A percentile compares a stretch with the other conserved stretches of the same genome.
These are phyloP conservation scores for Bathelium albidoporum DNA, from an alignment of 495 filamentous ascomycete species.

Conservation along the genomic window DNA sequence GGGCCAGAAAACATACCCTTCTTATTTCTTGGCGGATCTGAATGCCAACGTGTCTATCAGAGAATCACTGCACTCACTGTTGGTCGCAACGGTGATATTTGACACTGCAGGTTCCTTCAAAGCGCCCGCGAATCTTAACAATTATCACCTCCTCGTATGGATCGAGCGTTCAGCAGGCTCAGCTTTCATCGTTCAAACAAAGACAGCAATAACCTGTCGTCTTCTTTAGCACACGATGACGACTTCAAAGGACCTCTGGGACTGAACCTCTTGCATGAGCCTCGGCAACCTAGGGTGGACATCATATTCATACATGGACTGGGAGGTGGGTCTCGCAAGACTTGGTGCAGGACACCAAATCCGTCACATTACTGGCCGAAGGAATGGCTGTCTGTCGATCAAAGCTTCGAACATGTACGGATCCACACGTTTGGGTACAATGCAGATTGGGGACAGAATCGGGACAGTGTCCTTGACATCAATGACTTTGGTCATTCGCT, in stretches of 20 bases:
- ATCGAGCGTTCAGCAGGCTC: neutral
- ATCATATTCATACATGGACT: constrained; percentile 16
- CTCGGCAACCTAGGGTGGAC: neutral
- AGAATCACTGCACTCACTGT: no score
- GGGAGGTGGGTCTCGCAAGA: constrained; percentile 14
- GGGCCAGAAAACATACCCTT: neutral
- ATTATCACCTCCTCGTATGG: neutral
- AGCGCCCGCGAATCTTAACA: neutral
- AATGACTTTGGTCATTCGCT: constrained; percentile 11
- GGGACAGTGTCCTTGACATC: constrained; percentile 10
- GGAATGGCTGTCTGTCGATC: constrained; percentile 32
- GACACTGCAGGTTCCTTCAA: neutral
- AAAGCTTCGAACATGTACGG: constrained; percentile 25
- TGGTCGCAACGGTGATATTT: neutral
- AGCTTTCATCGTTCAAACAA: neutral
- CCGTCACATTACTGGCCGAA: constrained; percentile 28
- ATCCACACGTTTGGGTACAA: constrained; percentile 35
- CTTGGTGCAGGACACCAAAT: constrained; percentile 8
- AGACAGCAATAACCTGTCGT: neutral
- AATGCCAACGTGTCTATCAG: neutral
- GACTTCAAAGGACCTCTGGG: constrained; percentile 4
- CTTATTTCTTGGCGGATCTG: neutral
- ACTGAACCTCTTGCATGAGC: neutral
- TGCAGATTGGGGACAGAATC: constrained; percentile 8
- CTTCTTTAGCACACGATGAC: neutral